Evolutionary conservation across 2,329 filamentous ascomycete species (phyloP), one percentile per base, ranked within the genome.

Genomic region (Elsinoe batatas): DNA sequence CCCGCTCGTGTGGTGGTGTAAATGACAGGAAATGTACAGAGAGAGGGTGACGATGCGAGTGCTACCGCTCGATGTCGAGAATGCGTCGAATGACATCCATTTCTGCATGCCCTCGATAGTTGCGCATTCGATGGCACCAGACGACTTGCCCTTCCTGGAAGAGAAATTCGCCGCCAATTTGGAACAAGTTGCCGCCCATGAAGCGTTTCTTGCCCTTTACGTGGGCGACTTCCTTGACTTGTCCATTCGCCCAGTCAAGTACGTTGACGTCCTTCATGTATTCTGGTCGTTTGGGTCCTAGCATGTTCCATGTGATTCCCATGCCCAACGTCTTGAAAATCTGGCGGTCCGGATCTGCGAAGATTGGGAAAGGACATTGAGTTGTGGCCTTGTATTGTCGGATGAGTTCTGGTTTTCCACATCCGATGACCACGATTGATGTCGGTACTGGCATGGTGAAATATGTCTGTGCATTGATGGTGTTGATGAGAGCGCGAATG

Each of bases 91-190:
- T 57, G 18, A 65, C 62, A 33, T 54, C 53, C 22, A 72, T 62
- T 57, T 72, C 69, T 5, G 67, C 64, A 58, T 72, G 70, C 35
- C 66, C 64, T 22, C 70, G 61, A 47, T 64, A 68, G 44, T 69
- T 68, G 57, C 61, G 63, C 70, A 72, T 72, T 11, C 70, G 67
- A 63, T 72, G 68, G 56, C 70, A 71, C 70, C 70, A 72, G 3
- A 69, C 61, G 6, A 69, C 67, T 59, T 68, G 61, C 1, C 68
- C 70, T n/a, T 71, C 66, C 33, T 70, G 66, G 54, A 72, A 71
- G 59, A 72, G 44, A 43, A 72, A 72, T 53, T 72, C 70, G 4
- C 70, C 70, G 3, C 70, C 70, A 30, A 72, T 66, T 61, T 72
- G 71, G 56, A 71, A 61, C 26, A 64, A 60, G 38, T 71, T 66